Conservation (phyloP, 805 yeast species). For the Teunomyces kruisii region DNA sequence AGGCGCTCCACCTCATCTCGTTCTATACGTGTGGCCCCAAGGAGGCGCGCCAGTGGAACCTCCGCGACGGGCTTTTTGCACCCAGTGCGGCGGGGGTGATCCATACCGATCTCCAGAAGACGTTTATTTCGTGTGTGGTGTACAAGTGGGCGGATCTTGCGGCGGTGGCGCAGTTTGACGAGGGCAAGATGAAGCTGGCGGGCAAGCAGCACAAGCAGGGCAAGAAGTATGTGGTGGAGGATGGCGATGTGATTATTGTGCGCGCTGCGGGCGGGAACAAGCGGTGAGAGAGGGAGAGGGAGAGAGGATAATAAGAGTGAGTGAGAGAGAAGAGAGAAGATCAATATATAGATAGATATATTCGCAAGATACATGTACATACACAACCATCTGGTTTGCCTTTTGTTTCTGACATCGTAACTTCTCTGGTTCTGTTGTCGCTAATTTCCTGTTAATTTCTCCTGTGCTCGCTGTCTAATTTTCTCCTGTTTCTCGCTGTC, state of each 20-base stretch:
- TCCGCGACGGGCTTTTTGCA: slow-evolving; percentile 71
- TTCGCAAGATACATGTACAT: no score
- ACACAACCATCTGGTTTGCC: no score
- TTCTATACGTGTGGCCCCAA: slow-evolving; percentile 85
- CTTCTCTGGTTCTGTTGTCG: no score
- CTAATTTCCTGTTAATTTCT: no score
- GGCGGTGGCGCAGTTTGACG: slow-evolving; percentile 47
- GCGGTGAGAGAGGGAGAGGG: no score
- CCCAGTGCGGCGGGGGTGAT: slow-evolving; percentile 91
- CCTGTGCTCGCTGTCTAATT: no score
- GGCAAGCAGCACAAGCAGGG: slow-evolving; percentile 70
- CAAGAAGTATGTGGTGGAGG: slow-evolving; percentile 75
- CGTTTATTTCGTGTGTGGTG: slow-evolving; percentile 78
- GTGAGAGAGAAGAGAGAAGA: no score
- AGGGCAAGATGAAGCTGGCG: slow-evolving; percentile 48
- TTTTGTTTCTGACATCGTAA: no score
- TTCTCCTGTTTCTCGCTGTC: no score
- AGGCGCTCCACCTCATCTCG: slow-evolving; percentile 67
- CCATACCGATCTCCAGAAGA: slow-evolving; percentile 79
- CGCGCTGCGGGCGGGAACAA: slow-evolving; percentile 68
- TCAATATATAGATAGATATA: no score
- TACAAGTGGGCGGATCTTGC: slow-evolving; percentile 62
- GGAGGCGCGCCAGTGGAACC: slow-evolving; percentile 89
- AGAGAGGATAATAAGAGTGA: no score
- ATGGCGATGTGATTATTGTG: slow-evolving; percentile 78